Evolutionary conservation across 257 asterid species (phyloP).

Genomic region (Solanum gandarillasii): DNA sequence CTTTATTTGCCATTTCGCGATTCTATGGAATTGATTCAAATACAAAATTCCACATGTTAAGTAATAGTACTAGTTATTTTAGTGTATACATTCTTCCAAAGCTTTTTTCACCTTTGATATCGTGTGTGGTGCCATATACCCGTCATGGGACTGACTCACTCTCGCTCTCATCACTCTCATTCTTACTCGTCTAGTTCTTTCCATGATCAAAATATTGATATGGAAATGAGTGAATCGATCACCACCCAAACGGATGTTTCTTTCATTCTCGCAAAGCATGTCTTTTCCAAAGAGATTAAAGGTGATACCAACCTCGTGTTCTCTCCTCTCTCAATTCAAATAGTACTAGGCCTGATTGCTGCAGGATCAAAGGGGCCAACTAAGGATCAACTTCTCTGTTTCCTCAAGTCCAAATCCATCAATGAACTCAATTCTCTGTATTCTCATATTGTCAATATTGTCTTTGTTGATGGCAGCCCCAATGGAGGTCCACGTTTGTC

Average conservation of each 20-base stretch:
- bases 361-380: constrained; percentile 1
- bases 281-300: constrained; percentile 25
- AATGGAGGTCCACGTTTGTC: constrained; percentile 33
- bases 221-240: constrained; percentile 14
- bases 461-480: constrained; percentile 39
- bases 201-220: constrained; percentile 12
- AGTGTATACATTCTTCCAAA: not conserved
- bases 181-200: not conserved
- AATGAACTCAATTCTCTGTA: constrained; percentile 16
- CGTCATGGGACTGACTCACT: not conserved
- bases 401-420: constrained; percentile 1
- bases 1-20: not conserved
- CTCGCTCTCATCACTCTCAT: not conserved
- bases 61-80: not conserved
- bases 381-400: not conserved
- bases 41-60: not conserved
- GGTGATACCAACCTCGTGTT: constrained; percentile 9
- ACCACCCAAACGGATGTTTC: constrained; percentile 28
- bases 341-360: not conserved
- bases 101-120: not conserved
- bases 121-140: not conserved
- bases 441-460: constrained; percentile 26
- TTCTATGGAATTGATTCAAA: not conserved
- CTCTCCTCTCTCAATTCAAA: constrained; percentile 11
- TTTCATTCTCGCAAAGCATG: constrained; percentile 26